phyloP scores from a whole-genome alignment of 306 rosid genomes.

The Quercus parvula region DNA sequence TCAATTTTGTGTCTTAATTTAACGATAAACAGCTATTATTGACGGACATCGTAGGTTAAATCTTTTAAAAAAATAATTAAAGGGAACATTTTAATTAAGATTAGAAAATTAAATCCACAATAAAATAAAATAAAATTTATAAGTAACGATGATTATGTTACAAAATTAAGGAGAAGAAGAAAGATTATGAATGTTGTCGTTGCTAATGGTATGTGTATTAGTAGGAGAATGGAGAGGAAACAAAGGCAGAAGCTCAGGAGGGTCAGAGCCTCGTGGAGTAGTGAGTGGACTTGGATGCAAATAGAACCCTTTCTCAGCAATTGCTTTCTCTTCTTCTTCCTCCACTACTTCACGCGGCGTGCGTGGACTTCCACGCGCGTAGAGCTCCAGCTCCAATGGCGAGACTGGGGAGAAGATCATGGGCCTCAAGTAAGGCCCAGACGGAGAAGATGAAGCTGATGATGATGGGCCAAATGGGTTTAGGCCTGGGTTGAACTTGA shows the following conservation, averaged over 20 bases:
- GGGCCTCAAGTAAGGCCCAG: neutral
- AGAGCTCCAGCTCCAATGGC: conserved; percentile 64
- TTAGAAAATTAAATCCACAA: neutral
- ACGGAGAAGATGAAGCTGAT: conserved; percentile 11
- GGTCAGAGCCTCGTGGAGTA: conserved; percentile 55
- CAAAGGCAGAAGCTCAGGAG: conserved; percentile 68
- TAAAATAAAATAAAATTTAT: neutral
- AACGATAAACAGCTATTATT: accelerated
- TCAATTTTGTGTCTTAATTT: no score
- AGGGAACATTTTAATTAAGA: neutral
- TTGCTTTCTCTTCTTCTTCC: conserved; percentile 49
- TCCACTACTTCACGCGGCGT: conserved; percentile 28
- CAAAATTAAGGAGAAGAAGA: conserved; percentile 13
- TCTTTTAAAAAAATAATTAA: no score
- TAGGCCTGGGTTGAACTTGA: conserved; percentile 5
- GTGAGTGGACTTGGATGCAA: conserved; percentile 60
- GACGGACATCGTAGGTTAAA: no score
- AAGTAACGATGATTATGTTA: neutral
- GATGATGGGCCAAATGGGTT: neutral
- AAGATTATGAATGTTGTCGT: neutral
- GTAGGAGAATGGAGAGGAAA: conserved; percentile 83
- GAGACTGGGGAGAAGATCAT: conserved; percentile 74
- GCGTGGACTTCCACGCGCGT: conserved; percentile 63
- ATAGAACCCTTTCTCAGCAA: conserved; percentile 73
- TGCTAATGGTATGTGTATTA: neutral